Percentiles rank a stretch among this genome's conserved stretches.
These are phyloP conservation scores for Phalaenopsis aphrodite DNA, from an alignment of 106 monocot genomes.

Conservation along the genomic window DNA sequence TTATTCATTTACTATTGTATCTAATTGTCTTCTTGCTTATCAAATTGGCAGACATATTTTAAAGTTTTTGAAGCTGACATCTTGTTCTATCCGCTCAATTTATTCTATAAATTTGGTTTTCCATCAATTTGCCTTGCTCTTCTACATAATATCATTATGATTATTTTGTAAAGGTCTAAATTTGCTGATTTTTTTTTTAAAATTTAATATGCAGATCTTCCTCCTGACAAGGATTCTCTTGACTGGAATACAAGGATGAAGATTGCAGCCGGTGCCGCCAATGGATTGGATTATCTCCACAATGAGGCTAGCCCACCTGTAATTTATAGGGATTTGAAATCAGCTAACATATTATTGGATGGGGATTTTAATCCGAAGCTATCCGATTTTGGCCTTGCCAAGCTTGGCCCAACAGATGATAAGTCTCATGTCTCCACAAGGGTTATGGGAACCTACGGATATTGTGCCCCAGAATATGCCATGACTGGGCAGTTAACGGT, in stretches of 20 bases:
- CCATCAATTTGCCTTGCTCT: too few relatives aligned
- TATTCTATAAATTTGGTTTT: too few relatives aligned
- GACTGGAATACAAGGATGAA: conserved; percentile 75
- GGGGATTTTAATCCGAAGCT: conserved; percentile 50
- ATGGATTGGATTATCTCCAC: conserved; percentile 58
- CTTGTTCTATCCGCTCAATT: too few relatives aligned
- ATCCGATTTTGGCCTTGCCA: conserved; percentile 79
- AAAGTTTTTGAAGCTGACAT: too few relatives aligned
- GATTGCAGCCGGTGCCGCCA: conserved; percentile 65
- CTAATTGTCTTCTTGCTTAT: too few relatives aligned
- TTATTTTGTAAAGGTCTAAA: neutral
- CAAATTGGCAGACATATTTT: too few relatives aligned
- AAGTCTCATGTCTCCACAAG: conserved; percentile 68
- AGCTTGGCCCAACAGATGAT: conserved; percentile 61
- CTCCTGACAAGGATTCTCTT: conserved; percentile 41
- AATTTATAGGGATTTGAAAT: conserved; percentile 60
- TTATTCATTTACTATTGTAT: too few relatives aligned
- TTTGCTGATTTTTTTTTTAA: neutral
- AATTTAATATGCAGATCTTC: conserved; percentile 35
- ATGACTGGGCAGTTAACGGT: conserved; percentile 63
- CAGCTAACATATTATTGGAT: conserved; percentile 55
- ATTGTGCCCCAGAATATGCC: conserved; percentile 75
- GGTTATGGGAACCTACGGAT: conserved; percentile 73
- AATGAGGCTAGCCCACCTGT: conserved; percentile 60
- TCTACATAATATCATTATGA: neutral